A percentile compares a stretch with the other conserved stretches of the same genome.
These are phyloP conservation scores for Cystoderma amianthinum DNA, from an alignment of 768 basidiomycete species.

Conservation along the genomic window DNA sequence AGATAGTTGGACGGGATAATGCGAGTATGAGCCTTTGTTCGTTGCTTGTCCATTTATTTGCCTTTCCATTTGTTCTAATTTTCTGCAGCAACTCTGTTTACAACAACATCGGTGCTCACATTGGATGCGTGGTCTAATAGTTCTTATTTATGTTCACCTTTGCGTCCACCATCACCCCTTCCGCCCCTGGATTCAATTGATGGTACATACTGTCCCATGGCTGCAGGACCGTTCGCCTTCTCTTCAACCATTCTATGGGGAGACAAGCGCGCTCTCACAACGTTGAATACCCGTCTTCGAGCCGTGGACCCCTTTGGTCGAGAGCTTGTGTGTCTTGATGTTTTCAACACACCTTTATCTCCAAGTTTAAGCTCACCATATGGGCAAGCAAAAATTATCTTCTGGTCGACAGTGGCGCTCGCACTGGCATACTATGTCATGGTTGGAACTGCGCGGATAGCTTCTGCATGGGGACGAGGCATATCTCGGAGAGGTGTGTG, in stretches of 20 bases:
- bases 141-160: conserved; percentile 69
- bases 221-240: conserved; percentile 76
- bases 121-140: conserved; percentile 65
- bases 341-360: conserved; percentile 70
- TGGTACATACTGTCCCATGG: conserved; percentile 67
- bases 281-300: conserved; percentile 76
- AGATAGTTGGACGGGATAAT: conserved; percentile 55
- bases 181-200: conserved; percentile 32
- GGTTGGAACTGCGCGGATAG: conserved; percentile 73
- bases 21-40: conserved; percentile 60
- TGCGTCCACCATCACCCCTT: conserved; percentile 74
- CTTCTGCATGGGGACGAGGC: conserved; percentile 81
- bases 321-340: conserved; percentile 78
- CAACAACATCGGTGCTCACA: conserved; percentile 73
- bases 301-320: conserved; percentile 83
- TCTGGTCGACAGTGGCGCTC: conserved; percentile 70
- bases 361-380: conserved; percentile 55
- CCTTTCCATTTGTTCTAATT: conserved; percentile 6
- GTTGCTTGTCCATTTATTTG: conserved; percentile 15
- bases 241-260: conserved; percentile 67
- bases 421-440: conserved; percentile 77
- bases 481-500: conserved; percentile 54
- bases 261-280: conserved; percentile 66
- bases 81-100: conserved; percentile 76
- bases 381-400: conserved; percentile 58